phyloP scores from a whole-genome alignment of 345 rosid genomes.

The Eucalyptus caleyi region DNA sequence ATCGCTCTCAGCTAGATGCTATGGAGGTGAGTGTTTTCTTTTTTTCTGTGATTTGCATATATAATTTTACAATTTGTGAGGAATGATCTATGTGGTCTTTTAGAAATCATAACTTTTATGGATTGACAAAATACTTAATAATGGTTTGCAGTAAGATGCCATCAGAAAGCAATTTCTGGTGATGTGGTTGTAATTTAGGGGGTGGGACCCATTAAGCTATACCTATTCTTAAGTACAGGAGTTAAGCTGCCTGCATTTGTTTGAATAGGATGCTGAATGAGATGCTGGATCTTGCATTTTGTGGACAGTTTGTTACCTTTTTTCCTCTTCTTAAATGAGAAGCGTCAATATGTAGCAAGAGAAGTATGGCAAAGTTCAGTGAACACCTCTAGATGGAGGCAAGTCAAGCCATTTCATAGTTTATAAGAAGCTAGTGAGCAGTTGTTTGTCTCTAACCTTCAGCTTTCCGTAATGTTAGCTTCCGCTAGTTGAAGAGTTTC shows the following conservation, averaged over 20 bases:
- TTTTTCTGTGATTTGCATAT: background rate
- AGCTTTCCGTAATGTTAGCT: no score
- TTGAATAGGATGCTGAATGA: background rate
- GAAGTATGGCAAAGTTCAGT: background rate
- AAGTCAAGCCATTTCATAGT: background rate
- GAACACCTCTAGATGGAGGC: background rate
- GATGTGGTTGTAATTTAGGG: background rate
- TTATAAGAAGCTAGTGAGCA: background rate
- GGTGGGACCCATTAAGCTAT: background rate
- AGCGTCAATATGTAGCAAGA: background rate
- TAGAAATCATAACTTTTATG: background rate
- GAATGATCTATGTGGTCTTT: background rate
- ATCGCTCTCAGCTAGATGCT: slow-evolving; percentile 80
- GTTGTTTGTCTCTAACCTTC: no score
- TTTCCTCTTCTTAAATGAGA: background rate
- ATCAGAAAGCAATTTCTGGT: background rate
- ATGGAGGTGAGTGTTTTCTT: slow-evolving; percentile 53
- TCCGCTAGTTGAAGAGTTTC: no score
- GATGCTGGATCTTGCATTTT: background rate
- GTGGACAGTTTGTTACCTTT: background rate
- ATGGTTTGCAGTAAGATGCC: background rate
- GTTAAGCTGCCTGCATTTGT: background rate
- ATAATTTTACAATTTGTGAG: background rate
- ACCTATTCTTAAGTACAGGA: background rate
- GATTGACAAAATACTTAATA: background rate